Base-by-base conservation (phyloP, 176 grass and related monocot species). In the Ensete glaucum region DNA sequence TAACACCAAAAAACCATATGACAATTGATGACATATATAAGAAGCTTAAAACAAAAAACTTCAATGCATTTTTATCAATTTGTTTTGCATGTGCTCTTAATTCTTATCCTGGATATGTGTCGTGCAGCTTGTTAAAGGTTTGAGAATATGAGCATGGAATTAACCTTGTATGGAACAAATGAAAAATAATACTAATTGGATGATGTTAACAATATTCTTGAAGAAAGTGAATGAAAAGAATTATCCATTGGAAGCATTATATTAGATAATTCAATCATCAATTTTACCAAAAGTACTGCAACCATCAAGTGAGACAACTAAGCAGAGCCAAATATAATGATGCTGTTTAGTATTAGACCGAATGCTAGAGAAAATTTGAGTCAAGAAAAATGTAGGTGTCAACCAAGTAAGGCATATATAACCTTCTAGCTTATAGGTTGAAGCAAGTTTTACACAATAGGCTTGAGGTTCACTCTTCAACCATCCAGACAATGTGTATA, bases 401-500 rank as follows among this genome's bases (percentile, higher is more conserved):
- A 11, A 12, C 0, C 66, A 69, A 49, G 9, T 69, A 69, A 16
- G 9, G 16, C 34, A 43, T 70, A 70, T 29, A 13, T 2, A 89
- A 99, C 96, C 96, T 84, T 87, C 88, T 81, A 99, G 84, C 62
- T 89, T 95, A 86, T 76, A 56, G 25, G 75, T 70, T 60, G 88
- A 95, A 85, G 83, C 89, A 78, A 99, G 96, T 79, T 99, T 91
- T 62, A 99, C 82, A 81, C 81, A 84, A 80, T 99, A 99, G 78
- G 76, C 79, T 75, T 86, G 43, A 11, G 82, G 85, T 56, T 77
- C 77, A 16, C 75, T 81, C 81, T 95, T 99, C 80, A 87, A 75
- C 96, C 91, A 99, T 64, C 96, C 95, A 27, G 91, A 95, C 53
- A 99, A 70, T 64, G 82, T 87, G 76, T 99, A 99, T 85, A 99